phyloP scores from a whole-genome alignment of 177 flowering plant genomes.

The Vitis hybrid region DNA sequence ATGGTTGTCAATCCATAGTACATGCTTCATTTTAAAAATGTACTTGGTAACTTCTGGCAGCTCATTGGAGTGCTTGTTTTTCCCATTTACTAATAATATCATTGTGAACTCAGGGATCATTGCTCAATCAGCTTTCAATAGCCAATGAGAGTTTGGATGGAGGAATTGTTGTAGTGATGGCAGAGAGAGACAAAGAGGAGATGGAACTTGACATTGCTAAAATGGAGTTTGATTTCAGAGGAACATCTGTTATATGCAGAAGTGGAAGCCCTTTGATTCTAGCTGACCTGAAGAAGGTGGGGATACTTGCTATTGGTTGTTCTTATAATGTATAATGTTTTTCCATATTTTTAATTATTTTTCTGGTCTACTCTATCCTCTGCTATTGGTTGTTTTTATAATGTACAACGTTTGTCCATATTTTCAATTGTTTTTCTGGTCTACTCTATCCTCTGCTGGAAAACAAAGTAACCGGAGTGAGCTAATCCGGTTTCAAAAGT shows the following conservation, averaged over 20 bases:
- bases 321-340: background rate
- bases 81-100: background rate
- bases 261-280: conserved; percentile 81
- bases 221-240: conserved; percentile 83
- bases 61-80: background rate
- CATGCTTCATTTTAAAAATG: no score
- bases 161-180: conserved; percentile 78
- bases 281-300: conserved; percentile 82
- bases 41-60: background rate
- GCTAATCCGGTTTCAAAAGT: no score
- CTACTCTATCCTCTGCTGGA: no score
- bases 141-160: conserved; percentile 88
- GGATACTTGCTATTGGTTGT: background rate
- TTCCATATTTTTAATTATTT: background rate
- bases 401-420: background rate
- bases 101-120: conserved; percentile 53
- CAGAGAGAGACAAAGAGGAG: conserved; percentile 84
- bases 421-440: no score
- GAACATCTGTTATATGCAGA: conserved; percentile 86
- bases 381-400: background rate
- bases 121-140: conserved; percentile 79
- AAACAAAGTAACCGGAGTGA: no score
- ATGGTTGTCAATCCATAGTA: no score
- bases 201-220: conserved; percentile 89
- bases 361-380: no score